Evolutionary conservation across 108 stramenopile species (phyloP), one percentile per base, ranked within the genome.

Genomic region (Cyclotella baltica): DNA sequence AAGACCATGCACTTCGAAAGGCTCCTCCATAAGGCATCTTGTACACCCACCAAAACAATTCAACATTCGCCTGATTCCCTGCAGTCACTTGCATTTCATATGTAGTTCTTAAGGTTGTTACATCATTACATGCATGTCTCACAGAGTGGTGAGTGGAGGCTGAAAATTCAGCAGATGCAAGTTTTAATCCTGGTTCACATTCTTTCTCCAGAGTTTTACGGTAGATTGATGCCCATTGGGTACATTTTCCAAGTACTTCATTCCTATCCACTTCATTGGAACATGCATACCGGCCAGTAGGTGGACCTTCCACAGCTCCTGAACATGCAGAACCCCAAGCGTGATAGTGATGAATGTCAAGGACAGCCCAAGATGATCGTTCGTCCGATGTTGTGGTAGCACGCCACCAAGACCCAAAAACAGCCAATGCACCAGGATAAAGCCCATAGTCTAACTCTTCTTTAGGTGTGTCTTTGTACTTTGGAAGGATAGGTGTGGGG

Each of bases 331-430:
- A 13, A 11, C 80, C 86, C 92, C 92, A 93, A 3, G 92, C 88
- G 63, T 93, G 88, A 43, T 93, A 93, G 57, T 90, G 89, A 77
- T 93, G 92, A 16, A 93, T 85, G 62, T 93, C 92, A 71, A 93
- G 78, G 5, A 90, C 82, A 11, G 88, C 88, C 89, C 89, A 93
- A 30, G 48, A 59, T 20, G 71, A 29, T 30, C 92, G 87, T 71
- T 93, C 92, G 22, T 77, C 61, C n/a, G 76, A 43, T 0, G 87
- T 77, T 18, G 92, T 93, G 0, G 85, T 75, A 0, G 76, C 61
- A 28, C 85, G 67, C 90, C 90, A 91, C 90, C 90, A 91, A 11
- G 87, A 69, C 29, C 83, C 84, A 34, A 88, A 81, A 11, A 81
- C 31, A 15, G 58, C 22, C 72, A 83, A 84, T 3, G 79, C 62